phyloP scores from a whole-genome alignment of 164 flowering plant species.

The Dillenia suffruticosa region DNA sequence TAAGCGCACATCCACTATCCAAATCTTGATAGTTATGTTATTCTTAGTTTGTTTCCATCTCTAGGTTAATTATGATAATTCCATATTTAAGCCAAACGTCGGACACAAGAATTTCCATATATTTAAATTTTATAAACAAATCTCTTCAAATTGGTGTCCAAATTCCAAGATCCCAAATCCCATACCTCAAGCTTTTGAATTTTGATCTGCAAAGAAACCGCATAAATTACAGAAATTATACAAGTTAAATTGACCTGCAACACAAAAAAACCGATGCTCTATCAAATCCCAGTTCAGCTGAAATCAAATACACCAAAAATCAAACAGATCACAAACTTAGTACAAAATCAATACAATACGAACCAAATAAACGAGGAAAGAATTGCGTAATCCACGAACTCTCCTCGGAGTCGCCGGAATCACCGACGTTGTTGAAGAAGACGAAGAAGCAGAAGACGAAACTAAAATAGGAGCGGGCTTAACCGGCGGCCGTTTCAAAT shows the following conservation, averaged over 20 bases:
- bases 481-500: conserved; percentile 7
- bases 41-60: no score
- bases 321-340: background rate
- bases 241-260: conserved; percentile 53
- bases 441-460: conserved; percentile 12
- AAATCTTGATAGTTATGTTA: no score
- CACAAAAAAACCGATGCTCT: conserved; percentile 6
- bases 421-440: conserved; percentile 2
- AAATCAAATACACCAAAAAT: background rate
- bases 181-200: conserved; percentile 56
- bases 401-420: conserved; percentile 8
- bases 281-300: background rate
- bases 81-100: no score
- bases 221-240: conserved; percentile 31
- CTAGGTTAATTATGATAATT: no score
- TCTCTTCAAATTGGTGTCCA: no score
- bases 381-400: conserved; percentile 14
- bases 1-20: no score
- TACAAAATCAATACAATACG: background rate
- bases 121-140: no score
- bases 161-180: no score
- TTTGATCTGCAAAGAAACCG: conserved; percentile 32
- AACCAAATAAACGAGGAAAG: conserved; percentile 30
- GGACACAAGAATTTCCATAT: no score
- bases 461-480: conserved; percentile 10